These are phyloP conservation scores for Pluteus cervinus DNA, from an alignment of 768 basidiomycete species.

Conservation along the genomic window DNA sequence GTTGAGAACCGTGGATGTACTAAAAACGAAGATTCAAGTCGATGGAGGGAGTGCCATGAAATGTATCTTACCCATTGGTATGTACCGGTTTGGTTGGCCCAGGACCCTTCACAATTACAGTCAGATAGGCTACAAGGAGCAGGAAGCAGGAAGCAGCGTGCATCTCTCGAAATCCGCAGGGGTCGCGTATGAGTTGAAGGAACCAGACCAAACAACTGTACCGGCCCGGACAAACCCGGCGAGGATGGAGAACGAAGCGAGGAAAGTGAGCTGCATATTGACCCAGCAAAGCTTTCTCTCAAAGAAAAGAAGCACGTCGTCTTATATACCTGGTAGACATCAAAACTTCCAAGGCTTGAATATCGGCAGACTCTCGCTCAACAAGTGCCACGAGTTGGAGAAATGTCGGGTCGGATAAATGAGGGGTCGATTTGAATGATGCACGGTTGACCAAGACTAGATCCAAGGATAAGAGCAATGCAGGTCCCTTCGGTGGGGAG, in stretches of 20 bases:
- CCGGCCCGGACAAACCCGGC: constrained; percentile 36
- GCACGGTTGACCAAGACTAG: too few relatives aligned
- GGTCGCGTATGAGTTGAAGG: constrained; percentile 41
- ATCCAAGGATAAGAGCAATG: too few relatives aligned
- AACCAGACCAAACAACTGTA: constrained; percentile 49
- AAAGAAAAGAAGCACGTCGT: too few relatives aligned
- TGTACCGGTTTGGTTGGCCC: constrained; percentile 45
- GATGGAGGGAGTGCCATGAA: not conserved
- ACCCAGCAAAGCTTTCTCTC: too few relatives aligned
- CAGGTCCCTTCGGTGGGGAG: too few relatives aligned
- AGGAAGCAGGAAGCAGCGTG: constrained; percentile 15
- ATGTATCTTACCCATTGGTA: constrained; percentile 46
- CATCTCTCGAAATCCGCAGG: constrained; percentile 48
- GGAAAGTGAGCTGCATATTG: too few relatives aligned
- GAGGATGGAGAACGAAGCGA: constrained; percentile 27
- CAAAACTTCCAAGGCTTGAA: too few relatives aligned
- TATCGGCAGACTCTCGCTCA: constrained; percentile 26
- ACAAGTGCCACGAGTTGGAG: constrained; percentile 21
- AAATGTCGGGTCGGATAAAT: constrained; percentile 31
- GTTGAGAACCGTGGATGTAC: constrained; percentile 51
- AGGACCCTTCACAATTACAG: constrained; percentile 36
- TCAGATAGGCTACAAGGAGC: constrained; percentile 1
- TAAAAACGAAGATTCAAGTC: constrained; percentile 6
- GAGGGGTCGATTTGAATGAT: constrained; percentile 7
- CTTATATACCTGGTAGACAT: too few relatives aligned